Base-by-base conservation (phyloP, 139 green algal genomes). In the Ettlia oleoabundans region DNA sequence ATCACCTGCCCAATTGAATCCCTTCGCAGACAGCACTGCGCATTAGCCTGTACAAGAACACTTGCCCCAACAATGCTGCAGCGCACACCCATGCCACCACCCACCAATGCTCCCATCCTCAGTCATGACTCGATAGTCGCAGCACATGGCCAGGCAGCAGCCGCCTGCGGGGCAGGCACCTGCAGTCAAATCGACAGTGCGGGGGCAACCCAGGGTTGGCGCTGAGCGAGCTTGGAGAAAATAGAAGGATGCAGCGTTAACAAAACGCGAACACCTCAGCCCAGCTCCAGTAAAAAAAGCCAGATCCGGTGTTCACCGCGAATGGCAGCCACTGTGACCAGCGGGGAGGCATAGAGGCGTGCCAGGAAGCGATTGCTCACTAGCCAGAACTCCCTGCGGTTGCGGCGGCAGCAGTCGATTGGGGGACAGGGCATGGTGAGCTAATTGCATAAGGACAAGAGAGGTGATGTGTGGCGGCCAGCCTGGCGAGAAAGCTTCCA, bases 151-250 rank as follows among this genome's bases (percentile, higher is more conserved):
- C 37, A 98, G 91, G 35, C 88, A 89, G 89, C 95, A 98, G 19
- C 95, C 96, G 42, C 95, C 96, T 15, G 96, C 96, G n/a, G 96
- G 95, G 84, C 95, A 98, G 24, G 94, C 93, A 28, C 75, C 73
- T 80, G 52, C 72, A 78, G 42, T 2, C n/a, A n/a, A n/a, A n/a
- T n/a, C n/a, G n/a, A n/a, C n/a, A n/a, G n/a, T n/a, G n/a, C n/a
- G n/a, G n/a, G n/a, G n/a, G n/a, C n/a, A n/a, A n/a, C n/a, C n/a
- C n/a, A n/a, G n/a, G n/a, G n/a, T n/a, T n/a, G n/a, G n/a, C n/a
- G n/a, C n/a, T n/a, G n/a, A n/a, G n/a, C n/a, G n/a, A n/a, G n/a
- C n/a, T n/a, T n/a, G n/a, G n/a, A 58, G 47, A 15, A 15, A 58
- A 58, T 10, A 10, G 15, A 15, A 58, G 47, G 47, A 58, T 58